Base-by-base conservation (phyloP, 176 grass and related monocot genomes). In the Guadua angustifolia region DNA sequence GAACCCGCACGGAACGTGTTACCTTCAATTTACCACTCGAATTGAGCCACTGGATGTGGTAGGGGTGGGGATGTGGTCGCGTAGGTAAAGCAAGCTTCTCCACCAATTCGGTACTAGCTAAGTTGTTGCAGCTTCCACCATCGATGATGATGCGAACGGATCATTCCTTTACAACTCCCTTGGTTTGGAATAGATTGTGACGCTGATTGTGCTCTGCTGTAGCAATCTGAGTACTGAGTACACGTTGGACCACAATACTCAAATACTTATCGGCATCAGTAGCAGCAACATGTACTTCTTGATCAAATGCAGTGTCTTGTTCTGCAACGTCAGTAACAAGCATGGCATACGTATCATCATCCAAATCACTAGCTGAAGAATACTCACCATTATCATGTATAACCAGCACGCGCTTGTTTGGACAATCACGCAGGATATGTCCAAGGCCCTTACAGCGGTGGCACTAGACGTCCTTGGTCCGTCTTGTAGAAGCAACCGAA, bases 111-210 rank as follows among this genome's bases (percentile, higher is more conserved):
- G 12, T 22, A 8, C 51, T 75, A 14, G 73, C 51, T 10, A 75
- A 58, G n/a, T 71, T 71, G 68, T 71, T 71, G 43, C 21, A 71
- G 12, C 21, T 71, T 5, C 40, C 40, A 0, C 51, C 52, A 75
- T 75, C 33, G 6, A 52, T 38, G 19, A 8, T 40, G 29, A 75
- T 40, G 6, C 55, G 19, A 57, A 57, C 3, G 2, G 55, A 57
- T 2, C 13, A 19, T 18, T 57, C 55, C 2, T 57, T 3, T n/a
- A 57, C 19, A n/a, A n/a, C 19, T 4, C 55, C 52, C 39, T 75
- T 75, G 6, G 72, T 75, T 32, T 75, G 72, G 29, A 75, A 75
- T 9, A 75, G 4, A 12, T 75, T 75, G 26, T 75, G 72, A 14
- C 18, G 0, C 5, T 74, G 50, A 5, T 51, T 56, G 1, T 38